Base-by-base conservation (phyloP, 2,329 filamentous ascomycete species). In the Verticillium longisporum region DNA sequence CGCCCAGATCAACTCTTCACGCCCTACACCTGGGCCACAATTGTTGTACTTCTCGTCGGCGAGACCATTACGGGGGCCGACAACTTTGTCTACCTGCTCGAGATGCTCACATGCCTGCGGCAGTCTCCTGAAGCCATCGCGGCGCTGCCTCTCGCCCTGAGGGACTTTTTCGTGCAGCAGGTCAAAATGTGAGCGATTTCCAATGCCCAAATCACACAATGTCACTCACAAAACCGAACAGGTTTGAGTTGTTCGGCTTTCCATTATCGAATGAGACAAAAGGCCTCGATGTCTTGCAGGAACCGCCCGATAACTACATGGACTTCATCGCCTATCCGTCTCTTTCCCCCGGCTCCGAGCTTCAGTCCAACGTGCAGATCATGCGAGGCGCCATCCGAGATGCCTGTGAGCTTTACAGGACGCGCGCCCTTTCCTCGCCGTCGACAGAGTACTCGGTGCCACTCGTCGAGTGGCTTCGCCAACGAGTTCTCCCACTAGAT, bases 31-130 rank as follows among this genome's bases (percentile, higher is more conserved):
- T 70, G 74, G 63, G 73, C 73, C 0, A 77, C 74, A 0, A 66
- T 77, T 11, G 63, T 77, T 1, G 70, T 77, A 0, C 67, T 77
- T 1, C 64, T 78, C 0, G 74, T 77, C 0, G 75, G 75, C 0
- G 75, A 78, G 14, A 77, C 75, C 0, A 75, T 77, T 6, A 77
- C 75, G 0, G 75, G 74, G 1, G 73, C 74, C 3, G 68, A 68
- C 21, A 75, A 77, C 36, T 77, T 72, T 56, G 64, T 63, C 0
- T 74, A 74, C 57, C 66, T 77, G 0, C 63, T 76, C 0, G 69
- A 74, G 57, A 74, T 77, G 68, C 63, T 77, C 32, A 67, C 69
- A 6, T 73, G 68, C 26, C 63, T 77, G 1, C 65, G 65, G 0
- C 62, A 66, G 32, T 69, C 61, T 7, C 62, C 66, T 0, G 66